phyloP scores from a whole-genome alignment of 352 stramenopile species.

The Globisporangium mamillatum region DNA sequence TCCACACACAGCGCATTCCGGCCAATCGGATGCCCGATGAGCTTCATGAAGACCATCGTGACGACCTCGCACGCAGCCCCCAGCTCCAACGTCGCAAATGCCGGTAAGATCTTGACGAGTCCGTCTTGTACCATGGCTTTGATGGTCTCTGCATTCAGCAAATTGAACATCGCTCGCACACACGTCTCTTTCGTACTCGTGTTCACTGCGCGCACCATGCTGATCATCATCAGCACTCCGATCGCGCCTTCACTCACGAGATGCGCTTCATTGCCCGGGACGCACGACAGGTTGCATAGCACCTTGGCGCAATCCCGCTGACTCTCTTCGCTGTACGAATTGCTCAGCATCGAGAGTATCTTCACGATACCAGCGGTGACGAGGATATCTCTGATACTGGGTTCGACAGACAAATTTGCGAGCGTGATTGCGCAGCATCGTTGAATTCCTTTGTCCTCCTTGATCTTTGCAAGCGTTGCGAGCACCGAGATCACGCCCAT shows the following conservation, averaged over 20 bases:
- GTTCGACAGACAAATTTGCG: constrained; percentile 59
- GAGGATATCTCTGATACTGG: constrained; percentile 44
- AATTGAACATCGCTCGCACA: constrained; percentile 58
- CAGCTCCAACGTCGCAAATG: constrained; percentile 32
- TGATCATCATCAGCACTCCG: constrained; percentile 76
- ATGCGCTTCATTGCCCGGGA: constrained; percentile 39
- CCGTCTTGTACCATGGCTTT: constrained; percentile 62
- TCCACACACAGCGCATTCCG: constrained; percentile 45
- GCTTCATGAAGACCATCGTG: constrained; percentile 56
- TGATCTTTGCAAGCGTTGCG: constrained; percentile 51
- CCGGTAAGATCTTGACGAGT: constrained; percentile 61
- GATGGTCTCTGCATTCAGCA: constrained; percentile 59
- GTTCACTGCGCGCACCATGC: constrained; percentile 66
- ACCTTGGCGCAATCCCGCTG: constrained; percentile 74
- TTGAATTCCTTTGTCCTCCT: constrained; percentile 46
- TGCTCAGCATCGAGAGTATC: constrained; percentile 59
- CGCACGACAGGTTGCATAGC: constrained; percentile 68
- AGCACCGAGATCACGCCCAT: constrained; percentile 56
- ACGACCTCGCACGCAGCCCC: constrained; percentile 30
- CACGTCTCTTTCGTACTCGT: constrained; percentile 68
- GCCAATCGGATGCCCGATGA: constrained; percentile 43
- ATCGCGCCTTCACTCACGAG: constrained; percentile 63
- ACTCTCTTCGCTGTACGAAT: constrained; percentile 82
- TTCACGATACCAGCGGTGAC: constrained; percentile 44
- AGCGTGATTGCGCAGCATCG: constrained; percentile 70